Evolutionary conservation across 2,329 filamentous ascomycete genomes (phyloP), one percentile per base, ranked within the genome.

Genomic region (Calonectria pauciramosa): DNA sequence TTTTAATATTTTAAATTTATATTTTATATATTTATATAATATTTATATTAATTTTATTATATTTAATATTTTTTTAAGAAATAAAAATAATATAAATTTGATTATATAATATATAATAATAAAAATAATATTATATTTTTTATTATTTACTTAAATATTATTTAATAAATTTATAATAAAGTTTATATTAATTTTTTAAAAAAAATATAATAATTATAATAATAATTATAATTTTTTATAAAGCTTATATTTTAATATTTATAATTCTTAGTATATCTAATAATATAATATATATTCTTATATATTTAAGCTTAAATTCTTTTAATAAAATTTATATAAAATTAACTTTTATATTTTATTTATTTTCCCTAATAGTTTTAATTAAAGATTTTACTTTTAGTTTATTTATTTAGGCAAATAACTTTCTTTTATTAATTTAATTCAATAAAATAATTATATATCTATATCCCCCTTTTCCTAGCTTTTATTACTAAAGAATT

Each of bases 11-110:
- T 30, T 30, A 54, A 30, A 54, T 3, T 18, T 54, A 54, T 54
- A 54, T 32, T 54, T 20, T 26, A 71, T 67, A 34, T 67, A 47
- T 9, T 71, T 66, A 65, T 71, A 71, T 23, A 71, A 23, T 23
- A 59, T 51, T 47, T 54, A 32, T 30, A 18, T 16, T 59, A 67
- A 20, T 67, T 49, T 23, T 16, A n/a, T n/a, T 54, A 38, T 66
- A n/a, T 51, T 41, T 59, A 49, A 11, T 49, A 11, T 60, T 41
- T 67, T 66, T 13, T 66, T 56, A 59, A 20, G 63, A 44, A 54
- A 32, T 28, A 65, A 10, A 59, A 71, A 67, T 10, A 71, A 16
- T 23, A 60, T 59, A 59, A 30, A 59, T 23, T 71, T 67, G 38
- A 38, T 66, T 71, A 71, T 71, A 34, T 38, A 59, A 26, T 59